Evolutionary conservation across 345 rosid species (phyloP).

Genomic region (Ceriops zippeliana): DNA sequence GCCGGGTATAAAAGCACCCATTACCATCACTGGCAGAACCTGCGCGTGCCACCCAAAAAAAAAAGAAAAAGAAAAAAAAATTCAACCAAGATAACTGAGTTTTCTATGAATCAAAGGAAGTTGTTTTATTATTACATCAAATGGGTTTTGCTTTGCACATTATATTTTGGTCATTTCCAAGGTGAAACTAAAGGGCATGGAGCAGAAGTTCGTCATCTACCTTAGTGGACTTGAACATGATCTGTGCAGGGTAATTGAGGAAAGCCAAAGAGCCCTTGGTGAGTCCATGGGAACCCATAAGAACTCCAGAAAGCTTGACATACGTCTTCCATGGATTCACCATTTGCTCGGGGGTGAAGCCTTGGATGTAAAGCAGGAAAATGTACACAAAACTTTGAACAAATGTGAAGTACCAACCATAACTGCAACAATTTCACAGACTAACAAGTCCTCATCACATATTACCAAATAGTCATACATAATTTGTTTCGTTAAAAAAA

Average conservation of each 20-base stretch:
- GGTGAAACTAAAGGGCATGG: too few relatives aligned
- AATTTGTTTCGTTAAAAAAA: not conserved
- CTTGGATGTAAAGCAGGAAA: constrained; percentile 75
- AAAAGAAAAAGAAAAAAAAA: too few relatives aligned
- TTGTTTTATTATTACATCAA: too few relatives aligned
- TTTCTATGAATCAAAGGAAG: too few relatives aligned
- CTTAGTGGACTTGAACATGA: constrained; percentile 97
- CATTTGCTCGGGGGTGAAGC: constrained; percentile 75
- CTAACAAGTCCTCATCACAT: not conserved
- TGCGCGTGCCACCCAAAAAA: not conserved
- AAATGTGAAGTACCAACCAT: constrained; percentile 96
- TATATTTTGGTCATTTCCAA: too few relatives aligned
- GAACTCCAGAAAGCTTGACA: constrained; percentile 87
- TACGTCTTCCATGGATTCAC: constrained; percentile 95
- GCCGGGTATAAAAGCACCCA: constrained; percentile 92
- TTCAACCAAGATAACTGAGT: not conserved
- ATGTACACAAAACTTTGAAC: constrained; percentile 88
- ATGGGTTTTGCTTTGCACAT: too few relatives aligned
- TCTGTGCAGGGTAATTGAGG: constrained; percentile 87
- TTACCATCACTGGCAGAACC: constrained; percentile 94
- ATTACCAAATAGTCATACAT: not conserved
- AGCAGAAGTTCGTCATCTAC: constrained; percentile 19
- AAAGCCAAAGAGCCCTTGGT: constrained; percentile 94
- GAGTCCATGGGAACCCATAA: constrained; percentile 94
- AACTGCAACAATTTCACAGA: constrained; percentile 45